A percentile compares a stretch with the other conserved stretches of the same genome.
These are phyloP conservation scores for Zalaria sp. DNA, from an alignment of 2,329 filamentous ascomycete genomes.

Conservation along the genomic window DNA sequence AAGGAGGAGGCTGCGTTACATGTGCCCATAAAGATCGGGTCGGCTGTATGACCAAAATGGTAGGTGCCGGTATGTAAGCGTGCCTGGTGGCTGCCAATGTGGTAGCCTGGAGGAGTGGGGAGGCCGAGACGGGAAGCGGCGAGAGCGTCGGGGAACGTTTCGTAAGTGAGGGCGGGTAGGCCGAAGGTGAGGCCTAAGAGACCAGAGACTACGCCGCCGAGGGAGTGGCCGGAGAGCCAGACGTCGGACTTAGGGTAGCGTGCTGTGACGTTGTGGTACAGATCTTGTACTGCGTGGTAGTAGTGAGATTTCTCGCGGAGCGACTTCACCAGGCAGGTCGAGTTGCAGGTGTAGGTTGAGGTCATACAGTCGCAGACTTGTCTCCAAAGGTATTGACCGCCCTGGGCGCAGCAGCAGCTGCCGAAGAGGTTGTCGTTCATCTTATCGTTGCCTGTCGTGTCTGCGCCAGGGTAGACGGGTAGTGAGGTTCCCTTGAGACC, in stretches of 20 bases:
- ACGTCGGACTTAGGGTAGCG: constrained; percentile 73
- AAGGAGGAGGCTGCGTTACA: constrained; percentile 83
- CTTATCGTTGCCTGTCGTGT: constrained; percentile 95
- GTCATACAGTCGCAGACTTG: constrained; percentile 90
- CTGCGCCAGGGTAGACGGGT: constrained; percentile 90
- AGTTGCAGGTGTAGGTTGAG: constrained; percentile 77
- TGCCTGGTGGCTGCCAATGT: constrained; percentile 56
- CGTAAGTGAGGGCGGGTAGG: constrained; percentile 78
- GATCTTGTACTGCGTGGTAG: constrained; percentile 74
- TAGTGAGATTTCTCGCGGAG: constrained; percentile 76
- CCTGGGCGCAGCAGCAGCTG: constrained; percentile 92
- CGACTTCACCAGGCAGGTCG: constrained; percentile 68
- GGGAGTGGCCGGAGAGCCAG: constrained; percentile 84
- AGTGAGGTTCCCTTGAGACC: constrained; percentile 76
- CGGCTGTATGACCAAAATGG: constrained; percentile 91
- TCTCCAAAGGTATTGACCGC: constrained; percentile 78
- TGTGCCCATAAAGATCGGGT: constrained; percentile 85
- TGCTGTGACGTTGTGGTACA: constrained; percentile 84
- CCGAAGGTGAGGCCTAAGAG: constrained; percentile 85
- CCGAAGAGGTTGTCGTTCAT: constrained; percentile 96
- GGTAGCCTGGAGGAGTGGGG: constrained; percentile 65
- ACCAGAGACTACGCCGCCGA: constrained; percentile 81
- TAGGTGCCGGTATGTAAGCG: constrained; percentile 62
- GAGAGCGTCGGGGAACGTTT: constrained; percentile 82
- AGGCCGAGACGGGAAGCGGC: constrained; percentile 74